Conservation (phyloP, 163 green algal genomes). For the Prototheca wickerhamii region DNA sequence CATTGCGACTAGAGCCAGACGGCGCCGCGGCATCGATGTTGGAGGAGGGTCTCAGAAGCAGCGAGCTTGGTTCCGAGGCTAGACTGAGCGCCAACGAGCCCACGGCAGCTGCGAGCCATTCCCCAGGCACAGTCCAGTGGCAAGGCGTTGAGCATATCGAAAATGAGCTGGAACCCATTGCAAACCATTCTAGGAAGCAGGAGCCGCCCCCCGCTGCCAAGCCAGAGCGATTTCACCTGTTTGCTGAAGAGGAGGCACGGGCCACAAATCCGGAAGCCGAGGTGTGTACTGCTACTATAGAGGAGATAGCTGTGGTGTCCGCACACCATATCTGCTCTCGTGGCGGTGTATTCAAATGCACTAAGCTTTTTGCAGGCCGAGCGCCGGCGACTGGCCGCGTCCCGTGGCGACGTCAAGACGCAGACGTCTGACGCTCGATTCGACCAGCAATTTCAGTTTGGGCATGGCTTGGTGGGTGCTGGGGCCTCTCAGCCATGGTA, state of each 20-base stretch:
- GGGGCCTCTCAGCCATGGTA: conserved; percentile 17
- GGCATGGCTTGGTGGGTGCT: conserved; percentile 35
- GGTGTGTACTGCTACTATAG: conserved; percentile 3
- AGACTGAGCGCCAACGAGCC: too few species aligned
- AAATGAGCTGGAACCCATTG: too few species aligned
- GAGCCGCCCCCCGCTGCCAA: too few species aligned
- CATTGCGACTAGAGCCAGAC: too few species aligned
- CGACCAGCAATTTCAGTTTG: conserved; percentile 64
- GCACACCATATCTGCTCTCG: background rate
- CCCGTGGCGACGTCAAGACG: conserved; percentile 42
- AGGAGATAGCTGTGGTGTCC: too few species aligned
- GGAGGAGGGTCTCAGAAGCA: too few species aligned
- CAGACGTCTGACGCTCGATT: conserved; percentile 65
- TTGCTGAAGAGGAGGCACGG: conserved; percentile 47
- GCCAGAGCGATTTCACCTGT: conserved; percentile 66
- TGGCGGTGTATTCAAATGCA: background rate
- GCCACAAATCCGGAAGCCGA: conserved; percentile 27
- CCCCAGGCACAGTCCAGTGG: too few species aligned
- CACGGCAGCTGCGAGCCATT: too few species aligned
- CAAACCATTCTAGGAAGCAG: too few species aligned
- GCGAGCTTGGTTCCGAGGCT: too few species aligned
- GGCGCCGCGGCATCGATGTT: too few species aligned
- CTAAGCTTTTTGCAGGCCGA: conserved; percentile 35
- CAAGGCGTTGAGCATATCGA: too few species aligned
- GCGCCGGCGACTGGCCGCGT: conserved; percentile 37